Base-by-base conservation (phyloP, 129 eudicot species). In the Lactuca saligna region DNA sequence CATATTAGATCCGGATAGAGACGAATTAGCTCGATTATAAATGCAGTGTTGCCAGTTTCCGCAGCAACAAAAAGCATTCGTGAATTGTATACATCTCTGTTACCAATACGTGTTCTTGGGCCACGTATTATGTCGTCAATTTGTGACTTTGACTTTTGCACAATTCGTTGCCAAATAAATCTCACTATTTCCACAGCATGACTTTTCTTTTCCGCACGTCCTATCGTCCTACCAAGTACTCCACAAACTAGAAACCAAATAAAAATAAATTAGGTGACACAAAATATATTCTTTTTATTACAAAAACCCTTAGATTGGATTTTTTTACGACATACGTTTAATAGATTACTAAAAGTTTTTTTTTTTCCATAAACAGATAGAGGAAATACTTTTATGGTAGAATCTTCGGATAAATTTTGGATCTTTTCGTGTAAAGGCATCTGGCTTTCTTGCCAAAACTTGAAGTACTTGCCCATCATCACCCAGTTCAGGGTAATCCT, bases 1-100 rank as follows among this genome's bases (percentile, higher is more conserved):
- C 86, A 82, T 1, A 82, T 77, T 16, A 82, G 72, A 77, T 77
- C 82, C 7, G 86, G 86, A 57, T 82, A 82, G 7, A 65, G 51
- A 7, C 58, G 75, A 54, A 82, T 57, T n/a, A 77, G 82, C 73
- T 62, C 75, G 8, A 50, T 67, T 5, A 82, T 50, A 49, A 82
- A 82, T n/a, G 73, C 69, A 7, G 58, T 48, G 57, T 82, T 82
- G 10, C 86, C 86, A 14, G 39, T 39, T 14, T 56, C 80, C 25
- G 79, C 79, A 16, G 86, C 86, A 25, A 77, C 71, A 49, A 82
- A 82, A 8, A 82, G 29, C 44, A 68, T 78, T 34, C 80, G 70
- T 3, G 79, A 82, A 48, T 80, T 70, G 66, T 13, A 64, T 25
- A 25, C 49, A 11, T 7, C 49, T 6, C 25, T 53, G 61, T 48